These are phyloP conservation scores for Vitis hybrid DNA, from an alignment of 177 flowering plant genomes.

Conservation along the genomic window DNA sequence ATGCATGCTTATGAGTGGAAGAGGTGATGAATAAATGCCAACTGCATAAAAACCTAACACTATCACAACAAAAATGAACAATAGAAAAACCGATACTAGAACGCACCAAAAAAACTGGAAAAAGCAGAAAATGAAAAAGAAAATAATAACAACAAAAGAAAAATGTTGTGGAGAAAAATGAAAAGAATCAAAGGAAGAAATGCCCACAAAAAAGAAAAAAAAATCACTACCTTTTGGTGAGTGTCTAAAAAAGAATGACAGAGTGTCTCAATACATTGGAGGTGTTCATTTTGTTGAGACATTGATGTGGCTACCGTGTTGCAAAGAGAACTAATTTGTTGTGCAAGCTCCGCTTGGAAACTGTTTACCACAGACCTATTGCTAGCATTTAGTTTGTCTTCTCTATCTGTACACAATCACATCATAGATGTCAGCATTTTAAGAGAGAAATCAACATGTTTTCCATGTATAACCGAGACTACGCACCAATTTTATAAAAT, in stretches of 20 bases:
- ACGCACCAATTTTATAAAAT: conserved; percentile 74
- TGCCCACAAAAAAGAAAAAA: neutral
- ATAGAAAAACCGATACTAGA: neutral
- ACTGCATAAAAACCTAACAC: neutral
- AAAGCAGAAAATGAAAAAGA: neutral
- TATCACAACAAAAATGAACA: neutral
- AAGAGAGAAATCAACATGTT: conserved; percentile 1
- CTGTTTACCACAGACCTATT: conserved; percentile 66
- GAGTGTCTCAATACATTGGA: conserved; percentile 60
- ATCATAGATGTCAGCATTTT: neutral
- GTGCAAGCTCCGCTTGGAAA: conserved; percentile 58
- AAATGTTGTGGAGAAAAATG: too few relatives aligned
- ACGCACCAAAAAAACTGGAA: neutral
- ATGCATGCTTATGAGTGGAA: neutral
- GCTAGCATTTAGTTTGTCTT: conserved; percentile 70
- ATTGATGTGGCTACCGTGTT: conserved; percentile 53
- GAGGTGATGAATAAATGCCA: neutral
- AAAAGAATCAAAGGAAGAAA: too few relatives aligned
- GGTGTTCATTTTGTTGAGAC: conserved; percentile 71
- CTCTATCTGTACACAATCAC: conserved; percentile 50
- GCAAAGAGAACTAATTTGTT: conserved; percentile 65
- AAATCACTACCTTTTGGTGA: conserved; percentile 59
- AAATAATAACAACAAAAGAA: neutral
- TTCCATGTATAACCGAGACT: neutral
- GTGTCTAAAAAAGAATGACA: conserved; percentile 54